A percentile compares a stretch with the other conserved stretches of the same genome.
Evolutionary conservation across 139 green algal genomes (phyloP).

Genomic region (Chlorella sp.): DNA sequence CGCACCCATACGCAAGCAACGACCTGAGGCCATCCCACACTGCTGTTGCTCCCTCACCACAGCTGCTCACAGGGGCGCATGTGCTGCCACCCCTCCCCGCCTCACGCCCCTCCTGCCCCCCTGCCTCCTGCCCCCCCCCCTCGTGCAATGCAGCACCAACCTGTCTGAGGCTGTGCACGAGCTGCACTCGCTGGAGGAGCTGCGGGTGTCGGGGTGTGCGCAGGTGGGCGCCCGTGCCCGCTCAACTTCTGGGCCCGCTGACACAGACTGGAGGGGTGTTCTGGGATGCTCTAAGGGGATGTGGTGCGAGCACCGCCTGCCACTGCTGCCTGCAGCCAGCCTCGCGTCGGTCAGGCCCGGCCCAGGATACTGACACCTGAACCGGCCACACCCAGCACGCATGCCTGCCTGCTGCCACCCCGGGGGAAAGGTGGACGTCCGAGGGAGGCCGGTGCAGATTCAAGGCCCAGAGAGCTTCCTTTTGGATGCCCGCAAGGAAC

Average conservation of each 20-base stretch:
- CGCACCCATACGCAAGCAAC: no score
- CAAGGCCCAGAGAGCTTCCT: no score
- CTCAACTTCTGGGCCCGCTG: no score
- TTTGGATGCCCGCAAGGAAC: no score
- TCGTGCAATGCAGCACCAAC: not conserved
- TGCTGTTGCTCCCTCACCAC: no score
- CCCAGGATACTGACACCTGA: not conserved
- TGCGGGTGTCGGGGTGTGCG: conserved; percentile 5
- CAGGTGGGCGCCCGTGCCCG: not conserved
- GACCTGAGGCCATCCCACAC: no score
- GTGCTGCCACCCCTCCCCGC: no score
- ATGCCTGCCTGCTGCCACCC: not conserved
- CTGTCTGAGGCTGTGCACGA: not conserved
- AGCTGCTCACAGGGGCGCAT: no score
- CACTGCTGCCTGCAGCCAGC: not conserved
- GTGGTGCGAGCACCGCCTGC: not conserved
- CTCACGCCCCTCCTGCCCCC: no score
- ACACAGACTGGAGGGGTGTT: not conserved
- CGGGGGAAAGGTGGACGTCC: no score
- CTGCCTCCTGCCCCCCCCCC: not conserved
- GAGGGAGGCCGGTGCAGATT: no score
- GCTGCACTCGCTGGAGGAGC: conserved; percentile 1
- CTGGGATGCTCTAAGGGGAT: not conserved
- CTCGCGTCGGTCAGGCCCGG: not conserved
- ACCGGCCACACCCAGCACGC: not conserved